A percentile compares a stretch with the other conserved stretches of the same genome.
These are phyloP conservation scores for Microdochium trichocladiopsis DNA, from an alignment of 2,329 filamentous ascomycete genomes.

Conservation along the genomic window DNA sequence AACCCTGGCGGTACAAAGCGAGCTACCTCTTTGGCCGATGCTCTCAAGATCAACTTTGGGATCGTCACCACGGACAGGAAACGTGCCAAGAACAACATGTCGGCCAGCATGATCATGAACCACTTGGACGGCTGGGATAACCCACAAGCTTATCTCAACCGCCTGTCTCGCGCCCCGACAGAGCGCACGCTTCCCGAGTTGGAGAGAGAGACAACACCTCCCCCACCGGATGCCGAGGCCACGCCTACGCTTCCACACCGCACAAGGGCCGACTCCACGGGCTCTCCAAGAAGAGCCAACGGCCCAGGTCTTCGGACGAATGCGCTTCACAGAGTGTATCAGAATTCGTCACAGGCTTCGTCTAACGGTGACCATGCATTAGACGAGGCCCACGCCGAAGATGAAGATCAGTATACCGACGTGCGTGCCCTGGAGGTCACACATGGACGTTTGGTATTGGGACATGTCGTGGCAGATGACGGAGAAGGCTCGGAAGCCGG, in stretches of 20 bases:
- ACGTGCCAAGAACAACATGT: slow-evolving; percentile 57
- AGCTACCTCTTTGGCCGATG: slow-evolving; percentile 92
- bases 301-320: slow-evolving; percentile 20
- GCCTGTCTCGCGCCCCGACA: slow-evolving; percentile 9
- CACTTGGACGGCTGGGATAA: slow-evolving; percentile 50
- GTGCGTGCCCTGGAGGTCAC: slow-evolving; percentile 83
- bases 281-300: slow-evolving; percentile 31
- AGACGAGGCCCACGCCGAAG: slow-evolving; percentile 30
- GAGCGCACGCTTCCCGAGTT: slow-evolving; percentile 12
- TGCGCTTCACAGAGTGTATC: neutral
- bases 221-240: slow-evolving; percentile 17
- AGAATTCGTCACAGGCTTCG: slow-evolving; percentile 14
- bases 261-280: slow-evolving; percentile 30
- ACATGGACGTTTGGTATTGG: slow-evolving; percentile 83
- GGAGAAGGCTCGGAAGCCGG: slow-evolving; percentile 62
- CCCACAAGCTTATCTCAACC: slow-evolving; percentile 13
- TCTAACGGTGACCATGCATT: slow-evolving; percentile 11
- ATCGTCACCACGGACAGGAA: slow-evolving; percentile 84
- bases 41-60: slow-evolving; percentile 93
- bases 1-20: slow-evolving; percentile 96
- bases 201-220: slow-evolving; percentile 11
- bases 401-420: slow-evolving; percentile 58
- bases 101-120: slow-evolving; percentile 70
- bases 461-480: slow-evolving; percentile 83
- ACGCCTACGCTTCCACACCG: slow-evolving; percentile 10